Evolutionary conservation across 2,329 filamentous ascomycete genomes (phyloP).

Genomic region (Verticillium longisporum): DNA sequence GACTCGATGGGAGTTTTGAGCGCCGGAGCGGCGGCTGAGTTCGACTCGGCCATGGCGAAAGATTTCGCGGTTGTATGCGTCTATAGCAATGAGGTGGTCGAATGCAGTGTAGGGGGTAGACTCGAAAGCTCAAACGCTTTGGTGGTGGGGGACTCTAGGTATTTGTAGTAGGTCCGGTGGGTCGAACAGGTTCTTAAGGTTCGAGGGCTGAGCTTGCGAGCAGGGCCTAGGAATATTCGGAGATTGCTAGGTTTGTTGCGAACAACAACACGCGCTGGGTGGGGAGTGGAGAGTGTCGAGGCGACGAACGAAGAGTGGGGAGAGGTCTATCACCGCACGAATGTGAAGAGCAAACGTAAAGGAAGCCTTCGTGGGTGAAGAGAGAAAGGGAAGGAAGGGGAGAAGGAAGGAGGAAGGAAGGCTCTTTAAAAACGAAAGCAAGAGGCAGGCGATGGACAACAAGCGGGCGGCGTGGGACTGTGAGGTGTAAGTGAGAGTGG

Average conservation of each 20-base stretch:
- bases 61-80: not conserved
- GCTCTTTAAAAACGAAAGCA: slow-evolving; percentile 9
- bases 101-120: not conserved
- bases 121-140: not conserved
- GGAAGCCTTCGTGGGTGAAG: slow-evolving; percentile 16
- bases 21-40: slow-evolving; percentile 45
- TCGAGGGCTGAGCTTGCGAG: not conserved
- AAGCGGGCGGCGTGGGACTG: not conserved
- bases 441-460: not conserved
- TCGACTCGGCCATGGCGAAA: slow-evolving; percentile 47
- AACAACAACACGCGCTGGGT: slow-evolving; percentile 8
- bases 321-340: slow-evolving; percentile 13
- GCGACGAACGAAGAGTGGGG: slow-evolving; percentile 4
- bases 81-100: not conserved
- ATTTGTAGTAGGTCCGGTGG: slow-evolving; percentile 2
- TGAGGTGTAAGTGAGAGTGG: not conserved
- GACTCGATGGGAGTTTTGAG: slow-evolving; percentile 59
- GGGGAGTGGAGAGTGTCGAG: slow-evolving; percentile 9
- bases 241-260: slow-evolving; percentile 2
- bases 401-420: slow-evolving; percentile 10
- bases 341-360: slow-evolving; percentile 12
- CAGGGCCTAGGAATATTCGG: slow-evolving; percentile 11
- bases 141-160: not conserved
- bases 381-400: slow-evolving; percentile 11
- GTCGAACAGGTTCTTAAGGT: not conserved